These are phyloP conservation scores for Aspergillus luchuensis DNA, from an alignment of 2,329 filamentous ascomycete genomes.

Conservation along the genomic window DNA sequence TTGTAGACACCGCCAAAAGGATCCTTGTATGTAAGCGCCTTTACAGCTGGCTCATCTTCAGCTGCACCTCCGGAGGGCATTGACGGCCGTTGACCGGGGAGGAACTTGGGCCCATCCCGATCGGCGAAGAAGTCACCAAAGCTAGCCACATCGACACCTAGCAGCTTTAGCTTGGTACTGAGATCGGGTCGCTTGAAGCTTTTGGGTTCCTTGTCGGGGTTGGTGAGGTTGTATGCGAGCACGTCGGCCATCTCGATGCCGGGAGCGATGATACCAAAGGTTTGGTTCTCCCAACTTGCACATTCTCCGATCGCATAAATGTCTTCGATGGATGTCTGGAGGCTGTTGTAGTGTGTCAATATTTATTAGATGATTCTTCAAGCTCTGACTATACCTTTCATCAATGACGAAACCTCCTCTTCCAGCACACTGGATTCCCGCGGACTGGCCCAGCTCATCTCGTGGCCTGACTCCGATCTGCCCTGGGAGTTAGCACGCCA, in stretches of 20 bases:
- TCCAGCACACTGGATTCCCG: slow-evolving; percentile 72
- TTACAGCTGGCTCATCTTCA: slow-evolving; percentile 62
- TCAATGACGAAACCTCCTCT: slow-evolving; percentile 69
- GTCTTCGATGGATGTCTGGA: slow-evolving; percentile 70
- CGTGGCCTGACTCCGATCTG: slow-evolving; percentile 77
- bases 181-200: slow-evolving; percentile 80
- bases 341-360: slow-evolving; percentile 27
- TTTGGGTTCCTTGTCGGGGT: slow-evolving; percentile 68
- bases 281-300: slow-evolving; percentile 83
- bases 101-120: slow-evolving; percentile 72
- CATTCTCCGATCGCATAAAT: slow-evolving; percentile 91
- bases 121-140: slow-evolving; percentile 95
- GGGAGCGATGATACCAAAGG: slow-evolving; percentile 84
- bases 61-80: slow-evolving; percentile 37
- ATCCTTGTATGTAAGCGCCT: slow-evolving; percentile 84
- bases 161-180: slow-evolving; percentile 86
- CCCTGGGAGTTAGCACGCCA: slow-evolving; percentile 5
- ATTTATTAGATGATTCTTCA: not conserved
- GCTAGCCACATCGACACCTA: slow-evolving; percentile 88
- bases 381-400: slow-evolving; percentile 34
- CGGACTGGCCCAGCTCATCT: slow-evolving; percentile 71
- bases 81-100: slow-evolving; percentile 60
- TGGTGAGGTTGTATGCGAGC: slow-evolving; percentile 86
- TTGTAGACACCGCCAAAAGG: slow-evolving; percentile 89
- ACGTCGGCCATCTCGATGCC: slow-evolving; percentile 93